Conservation (phyloP, 2,329 filamentous ascomycete species). For the Exophiala calicioides region DNA sequence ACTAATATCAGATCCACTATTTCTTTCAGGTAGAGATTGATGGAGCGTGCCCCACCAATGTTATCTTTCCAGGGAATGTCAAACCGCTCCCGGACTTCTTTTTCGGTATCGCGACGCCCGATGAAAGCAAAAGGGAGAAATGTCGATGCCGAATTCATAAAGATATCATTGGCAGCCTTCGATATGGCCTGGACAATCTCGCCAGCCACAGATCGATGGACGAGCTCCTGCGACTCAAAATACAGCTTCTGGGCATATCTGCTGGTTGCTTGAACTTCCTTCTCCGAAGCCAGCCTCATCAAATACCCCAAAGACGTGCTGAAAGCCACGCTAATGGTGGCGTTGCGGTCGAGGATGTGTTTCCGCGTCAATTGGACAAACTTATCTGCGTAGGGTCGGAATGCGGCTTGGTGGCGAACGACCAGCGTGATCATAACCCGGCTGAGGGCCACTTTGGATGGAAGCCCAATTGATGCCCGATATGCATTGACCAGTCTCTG, state of each 20-base stretch:
- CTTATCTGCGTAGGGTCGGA: constrained; percentile 71
- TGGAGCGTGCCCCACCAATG: constrained; percentile 78
- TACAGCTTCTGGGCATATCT: constrained; percentile 68
- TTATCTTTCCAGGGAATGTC: constrained; percentile 86
- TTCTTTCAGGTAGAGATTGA: constrained; percentile 80
- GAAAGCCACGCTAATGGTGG: constrained; percentile 88
- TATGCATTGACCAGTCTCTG: constrained; percentile 74
- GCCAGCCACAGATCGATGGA: constrained; percentile 71
- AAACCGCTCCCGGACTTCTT: constrained; percentile 77
- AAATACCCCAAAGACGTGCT: constrained; percentile 85
- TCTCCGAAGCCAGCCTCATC: constrained; percentile 63
- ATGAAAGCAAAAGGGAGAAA: constrained; percentile 87
- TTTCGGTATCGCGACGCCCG: constrained; percentile 80
- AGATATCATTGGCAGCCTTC: constrained; percentile 85
- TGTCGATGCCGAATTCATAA: constrained; percentile 71
- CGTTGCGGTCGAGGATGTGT: constrained; percentile 84
- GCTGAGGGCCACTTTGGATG: constrained; percentile 89
- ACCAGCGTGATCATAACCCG: constrained; percentile 81
- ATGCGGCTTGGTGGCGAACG: constrained; percentile 73
- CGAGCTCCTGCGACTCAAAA: constrained; percentile 76
- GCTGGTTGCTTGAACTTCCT: constrained; percentile 57
- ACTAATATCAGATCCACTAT: constrained; percentile 69
- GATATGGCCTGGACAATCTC: constrained; percentile 82
- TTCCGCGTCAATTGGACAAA: constrained; percentile 79
- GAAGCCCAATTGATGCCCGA: constrained; percentile 83